These are phyloP conservation scores for Phytophthora uliginosa DNA, from an alignment of 352 stramenopile species.

Conservation along the genomic window DNA sequence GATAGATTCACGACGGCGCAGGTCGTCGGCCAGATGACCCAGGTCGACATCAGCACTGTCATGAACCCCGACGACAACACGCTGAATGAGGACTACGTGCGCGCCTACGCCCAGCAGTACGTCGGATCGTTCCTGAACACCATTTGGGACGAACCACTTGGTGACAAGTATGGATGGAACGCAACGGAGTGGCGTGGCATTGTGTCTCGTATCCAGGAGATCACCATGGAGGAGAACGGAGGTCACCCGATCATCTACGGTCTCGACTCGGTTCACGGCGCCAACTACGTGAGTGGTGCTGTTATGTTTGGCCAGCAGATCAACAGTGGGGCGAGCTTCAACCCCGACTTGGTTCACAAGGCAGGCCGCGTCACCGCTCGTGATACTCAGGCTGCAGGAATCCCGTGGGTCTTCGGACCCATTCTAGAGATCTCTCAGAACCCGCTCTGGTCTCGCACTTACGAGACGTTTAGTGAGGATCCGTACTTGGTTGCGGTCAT, in stretches of 20 bases:
- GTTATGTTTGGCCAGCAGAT: slow-evolving; percentile 91
- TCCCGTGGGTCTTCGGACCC: slow-evolving; percentile 91
- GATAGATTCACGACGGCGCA: slow-evolving; percentile 30
- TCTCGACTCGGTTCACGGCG: slow-evolving; percentile 91
- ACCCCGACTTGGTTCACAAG: slow-evolving; percentile 66
- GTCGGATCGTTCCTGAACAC: slow-evolving; percentile 91
- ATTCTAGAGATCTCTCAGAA: slow-evolving; percentile 87
- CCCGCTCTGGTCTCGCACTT: slow-evolving; percentile 88
- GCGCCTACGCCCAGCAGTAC: slow-evolving; percentile 70
- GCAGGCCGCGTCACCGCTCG: slow-evolving; percentile 50
- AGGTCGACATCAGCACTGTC: slow-evolving; percentile 87
- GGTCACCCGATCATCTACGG: slow-evolving; percentile 84
- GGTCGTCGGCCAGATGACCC: slow-evolving; percentile 90
- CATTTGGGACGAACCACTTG: slow-evolving; percentile 57
- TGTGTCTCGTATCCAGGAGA: slow-evolving; percentile 77
- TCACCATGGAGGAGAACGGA: slow-evolving; percentile 72
- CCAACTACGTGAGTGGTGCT: slow-evolving; percentile 83
- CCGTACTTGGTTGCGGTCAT: slow-evolving; percentile 81
- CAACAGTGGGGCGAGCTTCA: slow-evolving; percentile 90
- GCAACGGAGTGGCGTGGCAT: slow-evolving; percentile 69
- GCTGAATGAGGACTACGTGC: slow-evolving; percentile 61
- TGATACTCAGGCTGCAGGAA: slow-evolving; percentile 86
- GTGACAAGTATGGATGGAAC: slow-evolving; percentile 58
- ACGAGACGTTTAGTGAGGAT: slow-evolving; percentile 95
- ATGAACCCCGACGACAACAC: slow-evolving; percentile 61